Conservation (phyloP, 345 rosid genomes). For the Luvunga scandens region DNA sequence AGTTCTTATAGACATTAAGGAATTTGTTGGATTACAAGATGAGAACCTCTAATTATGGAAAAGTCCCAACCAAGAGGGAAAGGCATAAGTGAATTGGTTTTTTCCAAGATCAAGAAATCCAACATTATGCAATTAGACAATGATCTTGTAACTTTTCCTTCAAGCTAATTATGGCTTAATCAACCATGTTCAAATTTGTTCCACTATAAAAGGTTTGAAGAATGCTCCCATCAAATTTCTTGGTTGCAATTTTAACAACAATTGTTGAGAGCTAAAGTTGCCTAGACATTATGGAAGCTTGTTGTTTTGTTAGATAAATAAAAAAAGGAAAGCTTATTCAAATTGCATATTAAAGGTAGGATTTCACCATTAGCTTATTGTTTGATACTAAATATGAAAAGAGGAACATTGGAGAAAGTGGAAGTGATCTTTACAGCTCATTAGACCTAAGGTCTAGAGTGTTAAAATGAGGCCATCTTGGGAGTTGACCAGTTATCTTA, state of each 20-base stretch:
- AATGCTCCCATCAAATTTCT: background rate
- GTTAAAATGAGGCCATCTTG: background rate
- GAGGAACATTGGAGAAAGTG: slow-evolving; percentile 4
- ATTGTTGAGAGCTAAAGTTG: background rate
- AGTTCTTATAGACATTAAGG: no score
- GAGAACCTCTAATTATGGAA: no score
- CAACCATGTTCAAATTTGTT: background rate
- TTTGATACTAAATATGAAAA: background rate
- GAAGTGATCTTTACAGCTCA: background rate
- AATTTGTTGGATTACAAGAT: no score
- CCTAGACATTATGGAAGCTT: background rate
- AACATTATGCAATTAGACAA: background rate
- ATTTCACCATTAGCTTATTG: background rate
- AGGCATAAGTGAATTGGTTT: background rate
- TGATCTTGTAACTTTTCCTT: background rate
- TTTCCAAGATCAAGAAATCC: background rate
- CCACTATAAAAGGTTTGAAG: background rate
- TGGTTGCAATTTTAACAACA: background rate
- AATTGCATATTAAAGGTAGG: background rate
- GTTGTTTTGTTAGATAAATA: no score
- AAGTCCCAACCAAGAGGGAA: background rate
- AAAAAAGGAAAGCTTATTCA: background rate
- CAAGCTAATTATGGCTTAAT: background rate
- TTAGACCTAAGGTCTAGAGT: background rate
- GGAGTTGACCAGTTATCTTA: no score